Evolutionary conservation across 805 yeast species (phyloP).

Genomic region (Danielia oregonensis): DNA sequence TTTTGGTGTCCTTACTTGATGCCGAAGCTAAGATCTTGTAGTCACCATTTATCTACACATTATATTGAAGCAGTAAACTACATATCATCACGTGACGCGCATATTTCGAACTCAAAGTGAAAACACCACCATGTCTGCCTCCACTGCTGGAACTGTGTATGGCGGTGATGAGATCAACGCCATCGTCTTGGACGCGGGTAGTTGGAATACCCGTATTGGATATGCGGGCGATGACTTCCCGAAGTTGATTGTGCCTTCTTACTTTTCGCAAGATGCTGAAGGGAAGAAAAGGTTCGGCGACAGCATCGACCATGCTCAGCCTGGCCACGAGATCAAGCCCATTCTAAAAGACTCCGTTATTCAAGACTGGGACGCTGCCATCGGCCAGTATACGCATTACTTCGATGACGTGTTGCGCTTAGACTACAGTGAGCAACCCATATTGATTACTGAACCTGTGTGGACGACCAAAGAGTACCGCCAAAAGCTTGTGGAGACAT

Average conservation of each 20-base stretch:
- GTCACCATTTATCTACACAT: too few species aligned
- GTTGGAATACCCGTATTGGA: constrained; percentile 78
- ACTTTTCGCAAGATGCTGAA: constrained; percentile 35
- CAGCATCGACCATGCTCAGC: constrained; percentile 49
- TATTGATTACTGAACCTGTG: constrained; percentile 80
- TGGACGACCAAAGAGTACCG: constrained; percentile 74
- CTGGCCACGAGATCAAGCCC: constrained; percentile 48
- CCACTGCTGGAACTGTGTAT: constrained; percentile 18
- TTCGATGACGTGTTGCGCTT: constrained; percentile 50
- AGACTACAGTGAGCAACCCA: constrained; percentile 64
- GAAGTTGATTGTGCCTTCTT: constrained; percentile 67
- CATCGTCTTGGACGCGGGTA: constrained; percentile 87
- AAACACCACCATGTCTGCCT: constrained; percentile 10
- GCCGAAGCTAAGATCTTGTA: constrained; percentile 51
- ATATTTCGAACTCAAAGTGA: background rate
- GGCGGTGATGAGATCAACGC: constrained; percentile 83
- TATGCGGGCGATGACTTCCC: constrained; percentile 93
- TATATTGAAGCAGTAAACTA: too few species aligned
- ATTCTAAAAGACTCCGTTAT: constrained; percentile 59
- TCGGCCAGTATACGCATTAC: constrained; percentile 66
- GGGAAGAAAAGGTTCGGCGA: constrained; percentile 34
- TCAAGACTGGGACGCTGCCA: constrained; percentile 84
- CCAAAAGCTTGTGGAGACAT: constrained; percentile 63
- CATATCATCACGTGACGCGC: too few species aligned
- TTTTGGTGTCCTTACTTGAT: constrained; percentile 66